Base-by-base conservation (phyloP, 75 land plant genomes). In the Isoetes taiwanensis region DNA sequence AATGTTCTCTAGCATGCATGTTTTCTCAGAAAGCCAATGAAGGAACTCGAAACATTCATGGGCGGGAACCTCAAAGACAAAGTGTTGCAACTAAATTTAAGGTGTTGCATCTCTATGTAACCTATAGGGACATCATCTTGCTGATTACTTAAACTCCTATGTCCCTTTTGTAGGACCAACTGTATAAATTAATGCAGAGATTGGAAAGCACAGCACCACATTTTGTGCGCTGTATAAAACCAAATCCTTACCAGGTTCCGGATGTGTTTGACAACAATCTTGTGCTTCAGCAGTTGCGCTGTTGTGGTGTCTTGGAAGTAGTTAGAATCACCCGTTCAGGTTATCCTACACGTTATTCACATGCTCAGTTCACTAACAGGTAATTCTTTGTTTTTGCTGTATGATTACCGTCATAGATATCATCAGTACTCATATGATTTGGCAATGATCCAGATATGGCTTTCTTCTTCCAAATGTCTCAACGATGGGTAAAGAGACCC, bases 301-400 rank as follows among this genome's bases (percentile, higher is more conserved):
- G 90, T 30, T 84, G 84, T 70, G 90, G 99, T 33, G 78, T 94
- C 17, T 69, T 94, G 54, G 99, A 94, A 71, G 82, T 94, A 24
- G 96, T 94, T 4, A 76, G 90, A 42, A 88, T 94, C 19, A 64
- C 96, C 28, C 76, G 81, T 56, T 84, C 76, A 37, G 99, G 99
- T 5, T 94, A 88, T 69, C 96, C 99, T 38, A 77, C 82, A 21
- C 63, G 99, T 46, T 75, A 85, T 63, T 68, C 83, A 31, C 96
- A 88, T 64, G 82, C 77, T 54, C 77, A 84, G 25, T 94, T 94
- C 78, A 83, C 90, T 29, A 55, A 48, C 66, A 86, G 96, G 99
- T 88, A 64, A 29, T 6, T 38, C 19, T 16, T 11, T 58, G 25
- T 24, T 28, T 54, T 46, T 59, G 30, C 39, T 54, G 34, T 38